Evolutionary conservation across 768 basidiomycete genomes (phyloP).

Genomic region (Pulveroboletus ravenelii): DNA sequence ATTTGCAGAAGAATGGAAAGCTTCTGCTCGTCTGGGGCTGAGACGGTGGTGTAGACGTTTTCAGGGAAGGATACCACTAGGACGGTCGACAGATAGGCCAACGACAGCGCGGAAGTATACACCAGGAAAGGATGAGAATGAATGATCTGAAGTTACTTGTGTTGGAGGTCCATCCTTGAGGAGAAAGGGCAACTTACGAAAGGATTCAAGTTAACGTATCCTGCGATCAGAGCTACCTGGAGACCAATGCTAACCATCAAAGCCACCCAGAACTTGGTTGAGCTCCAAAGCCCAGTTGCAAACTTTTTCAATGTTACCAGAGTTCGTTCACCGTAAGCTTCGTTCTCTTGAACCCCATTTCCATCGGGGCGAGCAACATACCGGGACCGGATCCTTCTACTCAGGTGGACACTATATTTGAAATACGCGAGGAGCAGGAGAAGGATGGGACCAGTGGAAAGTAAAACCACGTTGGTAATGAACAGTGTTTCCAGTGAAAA

Average conservation of each 20-base stretch:
- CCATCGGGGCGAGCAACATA: conserved; percentile 1
- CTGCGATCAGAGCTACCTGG: conserved; percentile 45
- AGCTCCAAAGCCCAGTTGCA: conserved; percentile 39
- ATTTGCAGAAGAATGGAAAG: conserved; percentile 47
- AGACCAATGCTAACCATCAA: conserved; percentile 41
- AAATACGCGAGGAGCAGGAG: conserved; percentile 42
- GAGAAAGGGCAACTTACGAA: conserved; percentile 43
- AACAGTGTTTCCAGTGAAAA: conserved; percentile 50
- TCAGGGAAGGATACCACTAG: conserved; percentile 37
- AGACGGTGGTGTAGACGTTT: conserved; percentile 19
- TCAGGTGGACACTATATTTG: conserved; percentile 23
- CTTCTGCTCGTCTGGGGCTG: conserved; percentile 42
- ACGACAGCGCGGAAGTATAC: conserved; percentile 42
- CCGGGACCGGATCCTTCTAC: conserved; percentile 15
- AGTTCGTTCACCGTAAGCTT: conserved; percentile 9
- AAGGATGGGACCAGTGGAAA: conserved; percentile 60
- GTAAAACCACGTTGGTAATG: conserved; percentile 52
- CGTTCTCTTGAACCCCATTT: conserved; percentile 1
- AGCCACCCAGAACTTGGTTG: conserved; percentile 61
- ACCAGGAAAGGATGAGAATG: conserved; percentile 56
- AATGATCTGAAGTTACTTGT: conserved; percentile 41
- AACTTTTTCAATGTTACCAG: conserved; percentile 26
- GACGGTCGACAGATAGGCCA: conserved; percentile 47
- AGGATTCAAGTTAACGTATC: conserved; percentile 55
- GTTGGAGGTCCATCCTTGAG: background rate